Base-by-base conservation (phyloP, 1,284 basidiomycete species). In the Blastosporella zonata region DNA sequence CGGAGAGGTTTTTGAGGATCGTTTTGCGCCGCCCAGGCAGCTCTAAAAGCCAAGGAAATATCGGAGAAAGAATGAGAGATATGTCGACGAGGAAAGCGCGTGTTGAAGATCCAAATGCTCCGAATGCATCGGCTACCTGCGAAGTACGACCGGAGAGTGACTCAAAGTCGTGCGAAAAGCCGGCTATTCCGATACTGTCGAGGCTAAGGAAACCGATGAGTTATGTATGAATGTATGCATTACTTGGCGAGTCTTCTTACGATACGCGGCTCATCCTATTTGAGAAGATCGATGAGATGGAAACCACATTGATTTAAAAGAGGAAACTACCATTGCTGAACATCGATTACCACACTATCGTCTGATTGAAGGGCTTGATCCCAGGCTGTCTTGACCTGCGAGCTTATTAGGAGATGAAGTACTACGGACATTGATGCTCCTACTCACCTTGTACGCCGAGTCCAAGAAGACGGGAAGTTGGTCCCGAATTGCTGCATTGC, bases 181-280 rank as follows among this genome's bases (percentile, higher is more conserved):
- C 56, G 8, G 48, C 50, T 15, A 31, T 44, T 10, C 56, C 54
- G 29, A 60, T 59, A 39, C 44, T 55, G 22, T 60, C 59, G 6
- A 60, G 47, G 20, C 59, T 59, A n/a, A 15, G 13, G n/a, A 4
- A n/a, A n/a, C 4, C 4, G 9, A 33, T 33, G n/a, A 33, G 6
- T 6, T 6, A 28, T n/a, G 13, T 13, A 6, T 3, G 31, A 5
- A 33, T 10, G 13, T 6, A 4, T 13, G 12, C n/a, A 6, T 27
- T 27, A 9, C 6, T 6, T 33, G 31, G 4, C 10, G 6, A 22
- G 15, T 20, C 3, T 1, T 55, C 73, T 28, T 59, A 77, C 75
- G 77, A 69, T 20, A 77, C 62, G 15, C 60, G 63, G 55, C 77
- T 77, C 75, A 77, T 75, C 75, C 77, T 33, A n/a, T 12, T 8